Conservation (phyloP, 192 early-diverging fungal genomes). For the Backusella macrospora region DNA sequence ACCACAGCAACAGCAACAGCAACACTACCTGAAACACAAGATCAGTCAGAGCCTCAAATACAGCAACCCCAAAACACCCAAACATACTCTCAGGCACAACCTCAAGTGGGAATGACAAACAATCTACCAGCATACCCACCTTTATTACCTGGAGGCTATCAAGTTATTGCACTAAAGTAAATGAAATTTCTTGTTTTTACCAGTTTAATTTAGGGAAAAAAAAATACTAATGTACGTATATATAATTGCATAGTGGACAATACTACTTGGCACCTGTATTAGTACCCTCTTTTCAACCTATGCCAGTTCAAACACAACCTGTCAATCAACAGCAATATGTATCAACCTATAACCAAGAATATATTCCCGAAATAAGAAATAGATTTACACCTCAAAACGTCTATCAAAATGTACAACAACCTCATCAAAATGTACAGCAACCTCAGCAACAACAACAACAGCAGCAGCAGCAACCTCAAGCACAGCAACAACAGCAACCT, state of each 20-base stretch:
- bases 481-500: neutral
- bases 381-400: neutral
- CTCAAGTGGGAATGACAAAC: neutral
- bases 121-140: neutral
- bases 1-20: neutral
- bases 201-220: neutral
- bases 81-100: neutral
- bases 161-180: constrained; percentile 34
- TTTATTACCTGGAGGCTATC: constrained; percentile 34
- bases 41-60: neutral
- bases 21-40: neutral
- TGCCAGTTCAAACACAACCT: constrained; percentile 16
- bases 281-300: constrained; percentile 21
- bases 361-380: neutral
- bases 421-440: neutral
- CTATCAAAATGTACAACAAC: neutral
- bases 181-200: neutral
- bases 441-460: neutral
- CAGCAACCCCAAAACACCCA: neutral
- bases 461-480: neutral
- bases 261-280: constrained; percentile 38
- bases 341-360: neutral
- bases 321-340: neutral
- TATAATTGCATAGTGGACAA: constrained; percentile 24
- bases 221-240: neutral